Base-by-base conservation (phyloP, 2,329 filamentous ascomycete genomes). In the Diaporthe aspalathi region DNA sequence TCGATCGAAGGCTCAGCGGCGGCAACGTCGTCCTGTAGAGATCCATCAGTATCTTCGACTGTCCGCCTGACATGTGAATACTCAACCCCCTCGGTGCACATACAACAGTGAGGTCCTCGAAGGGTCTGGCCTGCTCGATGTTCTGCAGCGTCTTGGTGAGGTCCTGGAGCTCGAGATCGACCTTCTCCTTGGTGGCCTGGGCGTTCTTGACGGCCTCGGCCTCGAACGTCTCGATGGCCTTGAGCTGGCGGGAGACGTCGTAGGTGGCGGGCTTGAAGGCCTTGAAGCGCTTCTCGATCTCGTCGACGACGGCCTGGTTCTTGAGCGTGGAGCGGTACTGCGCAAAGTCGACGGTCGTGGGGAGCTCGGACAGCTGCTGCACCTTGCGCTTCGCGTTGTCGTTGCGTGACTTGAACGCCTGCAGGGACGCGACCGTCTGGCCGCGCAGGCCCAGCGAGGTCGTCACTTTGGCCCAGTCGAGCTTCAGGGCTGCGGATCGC, bases 361-460 rank as follows among this genome's bases (percentile, higher is more conserved):
- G 87, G 82, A 93, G 91, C 85, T 97, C 94, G 75, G 90, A 91
- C 72, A 99, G 94, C 74, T 90, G 79, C 84, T 93, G 91, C 74
- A 99, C 89, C 87, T 95, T 95, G 88, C 96, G 95, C 86, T 95
- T 95, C 82, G 94, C 95, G 83, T 98, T 95, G 83, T 99, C 96
- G 89, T 98, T 98, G 87, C 96, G 95, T 91, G 97, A 96, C 91
- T 99, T 99, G 92, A 99, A 99, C 76, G 94, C 90, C 83, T 95
- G 92, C 74, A 99, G 94, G 74, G 95, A 93, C 79, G 92, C 86
- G 78, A 94, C 95, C 78, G 96, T 99, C 87, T 94, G 93, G 83
- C 96, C 96, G 84, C 94, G 94, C 84, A 99, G 94, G 84, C 95
- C 95, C 80, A 99, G 94, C 81, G 95, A 97, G 86, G 90, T 91